A percentile compares a stretch with the other conserved stretches of the same genome.
Evolutionary conservation across 352 stramenopile species (phyloP).

Genomic region (Phytophthora brassicae): DNA sequence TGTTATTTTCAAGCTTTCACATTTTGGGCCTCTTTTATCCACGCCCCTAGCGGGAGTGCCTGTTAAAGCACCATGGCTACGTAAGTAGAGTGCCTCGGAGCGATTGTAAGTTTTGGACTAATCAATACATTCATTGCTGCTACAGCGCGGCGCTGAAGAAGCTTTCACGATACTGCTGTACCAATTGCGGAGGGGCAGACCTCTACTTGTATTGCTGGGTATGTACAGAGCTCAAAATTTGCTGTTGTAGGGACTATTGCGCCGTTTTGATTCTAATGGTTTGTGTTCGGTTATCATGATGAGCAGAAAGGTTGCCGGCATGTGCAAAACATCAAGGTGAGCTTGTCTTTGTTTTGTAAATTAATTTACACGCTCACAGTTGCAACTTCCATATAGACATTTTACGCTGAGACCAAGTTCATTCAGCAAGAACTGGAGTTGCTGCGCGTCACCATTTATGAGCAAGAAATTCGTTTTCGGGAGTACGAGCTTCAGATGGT

Average conservation of each 20-base stretch:
- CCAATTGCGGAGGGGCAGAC: conserved; percentile 57
- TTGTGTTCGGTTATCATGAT: conserved; percentile 5
- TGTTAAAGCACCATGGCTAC: no score
- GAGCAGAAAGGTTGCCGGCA: conserved; percentile 72
- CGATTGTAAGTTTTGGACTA: no score
- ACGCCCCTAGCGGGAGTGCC: no score
- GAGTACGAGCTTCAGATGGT: conserved; percentile 55
- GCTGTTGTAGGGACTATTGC: neutral
- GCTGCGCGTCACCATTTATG: conserved; percentile 61
- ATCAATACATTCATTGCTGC: conserved; percentile 1
- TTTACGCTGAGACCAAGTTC: conserved; percentile 55
- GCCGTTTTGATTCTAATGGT: neutral
- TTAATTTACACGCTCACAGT: neutral
- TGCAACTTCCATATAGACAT: conserved; percentile 32
- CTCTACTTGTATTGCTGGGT: conserved; percentile 75
- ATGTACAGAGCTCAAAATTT: neutral
- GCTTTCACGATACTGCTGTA: conserved; percentile 60
- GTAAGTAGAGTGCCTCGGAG: no score
- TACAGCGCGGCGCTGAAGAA: conserved; percentile 48
- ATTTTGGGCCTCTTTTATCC: no score
- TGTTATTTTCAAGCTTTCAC: no score
- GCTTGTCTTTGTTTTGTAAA: neutral
- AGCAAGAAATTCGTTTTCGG: conserved; percentile 53
- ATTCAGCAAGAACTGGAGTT: conserved; percentile 59
- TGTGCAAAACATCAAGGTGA: conserved; percentile 70